Conservation (phyloP, 2,329 filamentous ascomycete species). For the Sporothrix luriei region DNA sequence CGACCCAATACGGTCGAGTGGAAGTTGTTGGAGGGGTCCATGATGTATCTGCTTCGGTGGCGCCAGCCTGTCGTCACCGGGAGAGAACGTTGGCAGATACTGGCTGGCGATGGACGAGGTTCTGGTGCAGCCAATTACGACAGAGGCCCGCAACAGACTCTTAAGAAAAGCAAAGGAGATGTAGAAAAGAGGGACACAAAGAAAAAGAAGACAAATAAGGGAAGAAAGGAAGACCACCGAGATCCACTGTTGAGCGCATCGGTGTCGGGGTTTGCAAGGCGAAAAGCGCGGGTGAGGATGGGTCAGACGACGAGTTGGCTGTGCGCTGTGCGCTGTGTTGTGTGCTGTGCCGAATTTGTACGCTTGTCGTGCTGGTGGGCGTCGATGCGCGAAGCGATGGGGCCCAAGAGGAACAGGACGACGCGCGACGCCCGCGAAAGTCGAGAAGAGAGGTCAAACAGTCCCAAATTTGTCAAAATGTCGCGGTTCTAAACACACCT, state of each 20-base stretch:
- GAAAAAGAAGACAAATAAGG: not conserved
- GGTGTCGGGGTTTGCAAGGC: conserved; percentile 6
- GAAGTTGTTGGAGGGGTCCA: conserved; percentile 52
- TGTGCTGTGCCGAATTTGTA: conserved; percentile 1
- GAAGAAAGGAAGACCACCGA: not conserved
- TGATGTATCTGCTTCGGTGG: conserved; percentile 36
- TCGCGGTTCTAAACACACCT: not conserved
- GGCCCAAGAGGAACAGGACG: not conserved
- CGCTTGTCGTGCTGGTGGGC: conserved; percentile 11
- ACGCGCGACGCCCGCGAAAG: conserved; percentile 5
- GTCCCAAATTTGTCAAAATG: not conserved
- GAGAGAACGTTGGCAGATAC: not conserved
- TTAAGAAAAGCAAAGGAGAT: not conserved
- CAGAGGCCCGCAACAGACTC: not conserved
- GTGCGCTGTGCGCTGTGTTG: not conserved
- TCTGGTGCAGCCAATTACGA: conserved; percentile 26
- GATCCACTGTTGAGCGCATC: conserved; percentile 13
- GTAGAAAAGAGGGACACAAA: not conserved
- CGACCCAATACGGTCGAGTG: conserved; percentile 55
- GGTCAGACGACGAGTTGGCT: not conserved
- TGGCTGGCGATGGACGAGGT: not conserved
- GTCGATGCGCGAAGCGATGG: conserved; percentile 26
- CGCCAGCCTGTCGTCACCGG: not conserved
- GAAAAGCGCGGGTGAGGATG: not conserved
- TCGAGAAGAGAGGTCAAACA: not conserved